Evolutionary conservation across 441 rosid genomes (phyloP), one percentile per base, ranked within the genome.

Genomic region (Adansonia madagascariensis): DNA sequence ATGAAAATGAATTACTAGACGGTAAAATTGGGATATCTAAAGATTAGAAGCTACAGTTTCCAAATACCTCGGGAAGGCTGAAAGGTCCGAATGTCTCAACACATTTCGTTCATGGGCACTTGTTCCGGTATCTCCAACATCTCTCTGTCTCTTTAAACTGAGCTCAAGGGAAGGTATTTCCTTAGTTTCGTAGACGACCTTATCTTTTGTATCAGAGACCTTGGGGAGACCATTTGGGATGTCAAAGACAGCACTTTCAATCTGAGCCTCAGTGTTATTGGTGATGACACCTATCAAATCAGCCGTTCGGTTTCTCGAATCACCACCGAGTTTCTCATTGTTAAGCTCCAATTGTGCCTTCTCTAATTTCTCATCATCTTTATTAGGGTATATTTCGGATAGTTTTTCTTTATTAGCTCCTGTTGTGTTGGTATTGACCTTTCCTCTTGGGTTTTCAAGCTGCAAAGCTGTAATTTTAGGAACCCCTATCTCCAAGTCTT

Each of bases 1-100:
- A 78, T 43, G 31, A 47, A 31, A 65, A 75, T 20, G 68, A 73
- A 73, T 61, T 73, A 61, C 62, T 22, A 53, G 5, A 69, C 5
- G 63, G 22, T 35, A 39, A 62, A 53, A 50, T 50, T 11, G 22
- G 17, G 47, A 71, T 70, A 80, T 59, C 53, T 60, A 10, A 63
- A 27, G 57, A 44, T 27, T 9, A 43, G 41, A 79, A 59, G 14
- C 43, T 64, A 70, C 52, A 35, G 60, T 73, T 75, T 60, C 57
- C 41, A 60, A 61, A 22, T 81, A 86, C 89, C 86, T 88, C 44
- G 89, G 84, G 83, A 88, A 88, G 74, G 91, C 90, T 31, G 91
- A 88, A 53, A 73, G 65, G 68, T 82, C 86, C 43, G 91, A 86
- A 80, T 78, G 88, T 76, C 86, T 81, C 73, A 86, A 73, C 46